Evolutionary conservation across 2,329 filamentous ascomycete genomes (phyloP).

Genomic region (Fusarium transvaalense): DNA sequence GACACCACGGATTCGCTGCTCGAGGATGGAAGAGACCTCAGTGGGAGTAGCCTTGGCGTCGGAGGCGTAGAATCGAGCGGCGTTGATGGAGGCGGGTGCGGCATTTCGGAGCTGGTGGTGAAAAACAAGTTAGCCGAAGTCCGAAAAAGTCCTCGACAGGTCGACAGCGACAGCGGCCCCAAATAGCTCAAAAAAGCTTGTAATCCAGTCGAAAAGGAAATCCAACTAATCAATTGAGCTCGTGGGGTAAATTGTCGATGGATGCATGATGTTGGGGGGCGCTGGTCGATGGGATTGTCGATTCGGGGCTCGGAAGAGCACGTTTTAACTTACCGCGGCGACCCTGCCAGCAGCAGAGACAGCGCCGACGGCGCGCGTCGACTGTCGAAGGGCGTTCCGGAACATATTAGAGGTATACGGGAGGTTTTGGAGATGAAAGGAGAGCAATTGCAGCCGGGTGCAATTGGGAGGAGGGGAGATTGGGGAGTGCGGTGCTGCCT

Average conservation of each 20-base stretch:
- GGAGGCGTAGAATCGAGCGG: constrained; percentile 87
- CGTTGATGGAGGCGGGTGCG: constrained; percentile 81
- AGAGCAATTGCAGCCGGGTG: constrained; percentile 72
- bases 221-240: constrained; percentile 55
- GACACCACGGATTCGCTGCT: constrained; percentile 98
- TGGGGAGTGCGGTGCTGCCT: constrained; percentile 63
- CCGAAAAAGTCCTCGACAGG: constrained; percentile 56
- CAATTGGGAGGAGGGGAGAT: constrained; percentile 74
- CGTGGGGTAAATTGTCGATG: constrained; percentile 49
- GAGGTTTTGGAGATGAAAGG: constrained; percentile 64
- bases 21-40: constrained; percentile 98
- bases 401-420: constrained; percentile 80
- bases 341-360: constrained; percentile 92
- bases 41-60: constrained; percentile 96
- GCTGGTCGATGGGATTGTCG: constrained; percentile 61
- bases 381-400: constrained; percentile 98
- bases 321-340: constrained; percentile 83
- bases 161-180: constrained; percentile 46
- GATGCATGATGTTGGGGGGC: constrained; percentile 53
- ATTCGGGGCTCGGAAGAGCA: constrained; percentile 55
- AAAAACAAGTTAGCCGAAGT: constrained; percentile 69
- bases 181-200: constrained; percentile 54
- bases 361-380: constrained; percentile 93
- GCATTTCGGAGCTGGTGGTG: constrained; percentile 83
- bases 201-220: constrained; percentile 30